A percentile compares a stretch with the other conserved stretches of the same genome.
Conservation (phyloP, 176 grass and related monocot genomes). For the Thalia dealbata region DNA sequence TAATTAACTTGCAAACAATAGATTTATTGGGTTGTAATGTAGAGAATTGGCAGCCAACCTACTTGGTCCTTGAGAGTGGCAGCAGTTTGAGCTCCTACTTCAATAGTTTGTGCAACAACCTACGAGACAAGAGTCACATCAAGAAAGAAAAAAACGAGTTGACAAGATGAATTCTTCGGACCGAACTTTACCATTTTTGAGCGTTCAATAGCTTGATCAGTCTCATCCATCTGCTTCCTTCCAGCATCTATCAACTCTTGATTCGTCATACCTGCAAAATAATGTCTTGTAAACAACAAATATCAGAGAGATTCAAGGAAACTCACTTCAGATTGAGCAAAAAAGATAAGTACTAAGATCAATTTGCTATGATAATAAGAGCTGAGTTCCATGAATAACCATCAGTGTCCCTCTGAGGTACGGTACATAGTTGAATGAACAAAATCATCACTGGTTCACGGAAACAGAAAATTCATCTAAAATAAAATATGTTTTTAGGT, state of each 20-base stretch:
- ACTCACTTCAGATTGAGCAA: neutral
- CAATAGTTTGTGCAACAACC: conserved; percentile 94
- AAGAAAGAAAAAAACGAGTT: conserved; percentile 4
- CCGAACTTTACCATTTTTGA: conserved; percentile 54
- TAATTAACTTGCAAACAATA: too few species aligned
- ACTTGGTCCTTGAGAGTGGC: conserved; percentile 71
- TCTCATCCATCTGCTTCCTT: conserved; percentile 91
- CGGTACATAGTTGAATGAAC: too few species aligned
- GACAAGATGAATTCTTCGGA: neutral
- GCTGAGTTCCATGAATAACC: too few species aligned
- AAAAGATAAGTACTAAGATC: neutral
- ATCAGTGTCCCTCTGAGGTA: too few species aligned
- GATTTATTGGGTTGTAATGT: neutral
- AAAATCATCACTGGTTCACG: too few species aligned
- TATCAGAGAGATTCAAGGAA: conserved; percentile 4
- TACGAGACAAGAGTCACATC: conserved; percentile 27
- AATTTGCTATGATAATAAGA: neutral
- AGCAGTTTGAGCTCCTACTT: conserved; percentile 95
- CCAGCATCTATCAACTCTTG: conserved; percentile 75
- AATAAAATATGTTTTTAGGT: too few species aligned
- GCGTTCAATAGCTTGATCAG: conserved; percentile 87
- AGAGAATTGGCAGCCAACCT: conserved; percentile 17
- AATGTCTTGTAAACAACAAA: neutral
- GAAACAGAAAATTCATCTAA: too few species aligned
- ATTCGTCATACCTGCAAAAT: conserved; percentile 79